These are phyloP conservation scores for Fomitopsis pinicola DNA, from an alignment of 1,284 basidiomycete genomes.

Conservation along the genomic window DNA sequence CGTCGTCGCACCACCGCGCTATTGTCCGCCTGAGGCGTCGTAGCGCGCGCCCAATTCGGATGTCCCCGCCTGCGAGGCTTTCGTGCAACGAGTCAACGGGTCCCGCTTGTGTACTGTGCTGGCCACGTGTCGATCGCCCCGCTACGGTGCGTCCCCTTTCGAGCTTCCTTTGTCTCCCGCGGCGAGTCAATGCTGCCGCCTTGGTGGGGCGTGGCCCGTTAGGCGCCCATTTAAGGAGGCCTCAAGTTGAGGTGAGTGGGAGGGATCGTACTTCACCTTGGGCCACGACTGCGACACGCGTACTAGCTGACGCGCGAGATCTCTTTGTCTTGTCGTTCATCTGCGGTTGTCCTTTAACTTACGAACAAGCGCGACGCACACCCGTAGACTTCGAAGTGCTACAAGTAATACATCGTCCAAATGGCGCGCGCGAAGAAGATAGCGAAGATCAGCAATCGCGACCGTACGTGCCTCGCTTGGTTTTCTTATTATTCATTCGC, in stretches of 20 bases:
- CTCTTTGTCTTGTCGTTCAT: neutral
- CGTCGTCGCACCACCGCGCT: neutral
- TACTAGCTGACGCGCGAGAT: too few species aligned
- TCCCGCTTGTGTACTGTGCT: neutral
- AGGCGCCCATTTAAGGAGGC: neutral
- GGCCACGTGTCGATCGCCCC: neutral
- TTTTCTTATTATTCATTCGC: neutral
- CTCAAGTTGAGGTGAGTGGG: neutral
- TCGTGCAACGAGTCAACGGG: neutral
- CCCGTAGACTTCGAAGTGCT: neutral
- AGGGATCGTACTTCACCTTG: neutral
- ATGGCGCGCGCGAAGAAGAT: neutral
- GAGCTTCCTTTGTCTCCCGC: constrained; percentile 1
- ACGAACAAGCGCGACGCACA: neutral
- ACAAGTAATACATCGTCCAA: neutral
- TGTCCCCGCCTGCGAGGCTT: neutral
- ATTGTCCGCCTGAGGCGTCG: neutral
- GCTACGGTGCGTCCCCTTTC: neutral
- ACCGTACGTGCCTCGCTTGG: neutral
- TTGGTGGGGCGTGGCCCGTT: neutral
- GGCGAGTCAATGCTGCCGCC: neutral
- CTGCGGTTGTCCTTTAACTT: neutral
- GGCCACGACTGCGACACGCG: neutral
- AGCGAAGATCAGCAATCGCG: neutral
- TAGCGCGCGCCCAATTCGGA: neutral